Conservation (phyloP, 371 early-diverging fungal genomes). For the Neoconidiobolus thromboides region DNA sequence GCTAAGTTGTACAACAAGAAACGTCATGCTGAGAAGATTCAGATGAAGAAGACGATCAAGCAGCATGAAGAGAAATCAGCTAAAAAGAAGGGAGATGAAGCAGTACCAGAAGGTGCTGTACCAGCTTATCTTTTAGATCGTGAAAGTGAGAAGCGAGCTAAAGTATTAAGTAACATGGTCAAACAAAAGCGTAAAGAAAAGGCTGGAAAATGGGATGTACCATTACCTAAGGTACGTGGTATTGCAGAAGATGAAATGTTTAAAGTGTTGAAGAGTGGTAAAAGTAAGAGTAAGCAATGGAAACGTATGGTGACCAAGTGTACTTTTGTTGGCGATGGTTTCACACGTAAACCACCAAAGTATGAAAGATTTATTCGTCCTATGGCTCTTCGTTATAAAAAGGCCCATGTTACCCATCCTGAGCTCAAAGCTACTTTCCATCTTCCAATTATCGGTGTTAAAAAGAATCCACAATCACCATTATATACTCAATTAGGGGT, state of each 20-base stretch:
- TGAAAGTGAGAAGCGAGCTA: slow-evolving; percentile 90
- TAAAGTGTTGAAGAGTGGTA: slow-evolving; percentile 95
- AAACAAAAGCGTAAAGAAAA: slow-evolving; percentile 99
- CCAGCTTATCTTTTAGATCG: slow-evolving; percentile 99
- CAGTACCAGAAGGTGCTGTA: slow-evolving; percentile 87
- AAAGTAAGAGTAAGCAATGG: slow-evolving; percentile 92
- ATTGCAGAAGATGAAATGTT: slow-evolving; percentile 99
- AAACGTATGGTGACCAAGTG: slow-evolving; percentile 99
- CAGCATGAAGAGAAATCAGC: slow-evolving; percentile 92
- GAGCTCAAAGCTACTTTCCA: slow-evolving; percentile 98
- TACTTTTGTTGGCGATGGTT: slow-evolving; percentile 98
- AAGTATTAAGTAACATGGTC: slow-evolving; percentile 95
- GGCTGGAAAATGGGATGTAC: slow-evolving; percentile 98
- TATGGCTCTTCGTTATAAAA: slow-evolving; percentile 97
- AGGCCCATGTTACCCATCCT: slow-evolving; percentile 98
- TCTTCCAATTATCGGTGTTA: slow-evolving; percentile 96
- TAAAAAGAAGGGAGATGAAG: slow-evolving; percentile 73
- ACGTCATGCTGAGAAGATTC: slow-evolving; percentile 97
- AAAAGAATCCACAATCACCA: slow-evolving; percentile 98
- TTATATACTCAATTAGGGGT: slow-evolving; percentile 98
- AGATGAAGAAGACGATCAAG: slow-evolving; percentile 98
- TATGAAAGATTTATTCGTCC: slow-evolving; percentile 99
- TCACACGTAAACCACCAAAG: slow-evolving; percentile 99
- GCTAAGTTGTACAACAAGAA: slow-evolving; percentile 99
- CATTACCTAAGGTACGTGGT: slow-evolving; percentile 96